Conservation (phyloP, 1,139 yeast species). For the Diutina mesorugosa region DNA sequence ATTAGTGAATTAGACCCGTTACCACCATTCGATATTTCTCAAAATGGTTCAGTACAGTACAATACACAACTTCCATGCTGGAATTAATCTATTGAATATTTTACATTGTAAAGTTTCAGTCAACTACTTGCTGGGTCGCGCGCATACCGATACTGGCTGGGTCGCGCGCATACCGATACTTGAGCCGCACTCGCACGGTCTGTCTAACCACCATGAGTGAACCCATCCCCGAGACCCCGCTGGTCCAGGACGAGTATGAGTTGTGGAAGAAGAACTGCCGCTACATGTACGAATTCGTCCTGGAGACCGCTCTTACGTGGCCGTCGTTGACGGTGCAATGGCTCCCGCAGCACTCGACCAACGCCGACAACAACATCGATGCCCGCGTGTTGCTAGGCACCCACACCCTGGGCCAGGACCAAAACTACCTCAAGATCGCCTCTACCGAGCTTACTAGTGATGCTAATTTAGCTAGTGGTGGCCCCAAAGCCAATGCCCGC, state of each 20-base stretch:
- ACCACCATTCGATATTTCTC: too few relatives aligned
- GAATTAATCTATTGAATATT: too few relatives aligned
- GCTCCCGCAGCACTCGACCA: conserved; percentile 34
- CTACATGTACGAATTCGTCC: conserved; percentile 67
- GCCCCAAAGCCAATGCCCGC: conserved; percentile 13
- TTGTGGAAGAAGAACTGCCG: conserved; percentile 73
- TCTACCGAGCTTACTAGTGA: conserved; percentile 33
- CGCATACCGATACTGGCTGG: too few relatives aligned
- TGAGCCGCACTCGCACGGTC: neutral
- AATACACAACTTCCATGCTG: too few relatives aligned
- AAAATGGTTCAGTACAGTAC: too few relatives aligned
- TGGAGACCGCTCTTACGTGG: conserved; percentile 71
- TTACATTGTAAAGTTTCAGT: too few relatives aligned
- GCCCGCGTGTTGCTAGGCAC: conserved; percentile 61
- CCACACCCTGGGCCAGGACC: conserved; percentile 71
- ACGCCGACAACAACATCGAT: conserved; percentile 24
- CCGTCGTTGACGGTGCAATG: conserved; percentile 72
- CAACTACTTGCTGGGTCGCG: too few relatives aligned
- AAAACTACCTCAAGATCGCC: conserved; percentile 68
- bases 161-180: too few relatives aligned
- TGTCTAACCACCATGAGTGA: neutral
- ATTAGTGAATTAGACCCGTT: too few relatives aligned
- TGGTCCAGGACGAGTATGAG: conserved; percentile 53
- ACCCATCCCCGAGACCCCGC: neutral
- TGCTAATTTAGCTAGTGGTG: conserved; percentile 8